Evolutionary conservation across 169 alveolate genomes (phyloP), one percentile per base, ranked within the genome.

Genomic region (Cryptosporidium felis): DNA sequence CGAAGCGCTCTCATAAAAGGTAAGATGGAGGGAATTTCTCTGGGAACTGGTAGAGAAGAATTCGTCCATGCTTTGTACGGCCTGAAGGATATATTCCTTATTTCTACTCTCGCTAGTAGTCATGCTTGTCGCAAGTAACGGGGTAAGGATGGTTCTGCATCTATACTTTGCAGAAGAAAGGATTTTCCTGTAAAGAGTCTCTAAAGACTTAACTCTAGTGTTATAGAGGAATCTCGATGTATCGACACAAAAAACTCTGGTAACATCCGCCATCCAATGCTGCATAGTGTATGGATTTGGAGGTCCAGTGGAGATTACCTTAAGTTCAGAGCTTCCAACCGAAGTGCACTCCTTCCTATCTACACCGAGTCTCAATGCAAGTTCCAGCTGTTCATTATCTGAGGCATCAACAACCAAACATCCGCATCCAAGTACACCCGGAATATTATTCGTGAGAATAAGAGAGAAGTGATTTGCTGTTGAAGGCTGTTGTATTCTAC

Each of bases 361-460:
- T 36, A 36, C 10, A 3, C 85, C 67, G 38, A 74, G 58, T 3
- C 56, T 51, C 14, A 2, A 3, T 10, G 59, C 60, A 4, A 74
- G 26, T 9, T 34, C 34, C 2, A 74, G 30, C 8, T 74, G 67
- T 4, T 5, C 41, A 3, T 28, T 23, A 1, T 3, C 34, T 0
- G 85, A 49, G 1, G 23, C 85, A 74, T 74, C 85, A 2, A 74
- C 67, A 47, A 74, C 85, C 18, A 74, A 10, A 53, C 85, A 74
- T 18, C 67, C 58, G 23, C 85, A 74, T 0, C 74, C 65, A 16
- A 30, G 10, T 14, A 74, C 60, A 4, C 51, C 67, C 41, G 85
- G 85, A 14, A 8, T 18, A 8, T 32, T n/a, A 0, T 4, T 18
- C 21, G 65, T 10, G 10, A 32, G 30, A 10, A 74, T 21, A 5